Base-by-base conservation (phyloP, 306 rosid genomes). In the Spatholobus suberectus region DNA sequence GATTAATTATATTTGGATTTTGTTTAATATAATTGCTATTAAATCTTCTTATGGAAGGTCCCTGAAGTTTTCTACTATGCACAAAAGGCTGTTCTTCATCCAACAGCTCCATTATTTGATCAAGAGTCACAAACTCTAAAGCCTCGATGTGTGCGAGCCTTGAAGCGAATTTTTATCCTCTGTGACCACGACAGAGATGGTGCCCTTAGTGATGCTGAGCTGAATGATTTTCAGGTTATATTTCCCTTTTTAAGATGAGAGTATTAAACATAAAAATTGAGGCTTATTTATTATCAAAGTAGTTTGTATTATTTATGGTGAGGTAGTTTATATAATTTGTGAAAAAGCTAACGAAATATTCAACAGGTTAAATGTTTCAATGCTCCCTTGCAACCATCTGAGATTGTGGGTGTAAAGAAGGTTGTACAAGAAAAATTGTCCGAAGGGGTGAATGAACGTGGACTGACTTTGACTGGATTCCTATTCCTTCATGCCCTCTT, bases 61-160 rank as follows among this genome's bases (percentile, higher is more conserved):
- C 94, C 97, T 32, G 99, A 96, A 84, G 99, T 96, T 75, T 96
- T 96, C 89, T 96, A 94, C 88, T 96, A 96, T 73, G 98, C 99
- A 18, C 97, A 96, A 83, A 96, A 96, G 83, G 99, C 98, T 14
- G 99, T 96, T 52, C 99, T 96, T 86, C 99, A 96, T 83, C 98
- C 98, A 67, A 96, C 99, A 0, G 97, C 94, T 69, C 98, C 99
- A 70, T 89, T 96, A 79, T 96, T 96, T 63, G 99, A 96, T 85
- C 98, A 94, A 84, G 99, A 96, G 87, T 85, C 98, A 59, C 99
- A 94, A 78, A 94, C 97, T 78, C 88, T 96, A 77, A 96, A 92
- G 91, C 98, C 97, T 80, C 87, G 97, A 79, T 96, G 99, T 52
- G 94, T 96, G 68, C 91, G 97, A 51, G 97, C 99, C 24, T 87